A percentile compares a stretch with the other conserved stretches of the same genome.
Conservation (phyloP, 2,329 filamentous ascomycete genomes). For the Neonectria coccinea region DNA sequence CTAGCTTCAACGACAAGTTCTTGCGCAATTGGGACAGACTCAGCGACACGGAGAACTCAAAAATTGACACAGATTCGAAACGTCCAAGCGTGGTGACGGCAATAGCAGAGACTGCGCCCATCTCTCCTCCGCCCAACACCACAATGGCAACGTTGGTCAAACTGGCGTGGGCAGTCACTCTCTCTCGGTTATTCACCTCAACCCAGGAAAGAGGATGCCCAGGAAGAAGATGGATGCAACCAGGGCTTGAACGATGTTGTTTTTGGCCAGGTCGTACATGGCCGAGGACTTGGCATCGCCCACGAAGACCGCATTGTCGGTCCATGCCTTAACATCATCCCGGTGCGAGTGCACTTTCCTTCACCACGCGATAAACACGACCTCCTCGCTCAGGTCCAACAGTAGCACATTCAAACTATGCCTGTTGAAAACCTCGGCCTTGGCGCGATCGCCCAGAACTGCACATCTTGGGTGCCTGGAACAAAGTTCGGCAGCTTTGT, state of each 20-base stretch:
- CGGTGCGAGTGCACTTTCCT: constrained; percentile 8
- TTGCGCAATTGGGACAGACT: not conserved
- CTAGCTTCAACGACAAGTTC: constrained; percentile 2
- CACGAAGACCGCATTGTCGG: constrained; percentile 16
- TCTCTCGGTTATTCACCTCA: constrained; percentile 1
- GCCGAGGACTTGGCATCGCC: constrained; percentile 12
- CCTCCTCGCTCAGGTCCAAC: constrained; percentile 12
- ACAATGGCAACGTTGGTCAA: constrained; percentile 17
- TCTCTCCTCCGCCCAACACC: constrained; percentile 5
- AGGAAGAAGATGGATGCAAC: constrained; percentile 8
- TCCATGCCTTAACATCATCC: constrained; percentile 16
- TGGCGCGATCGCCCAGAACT: constrained; percentile 7
- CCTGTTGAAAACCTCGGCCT: constrained; percentile 8
- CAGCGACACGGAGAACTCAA: not conserved
- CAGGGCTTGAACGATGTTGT: constrained; percentile 11
- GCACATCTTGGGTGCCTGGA: constrained; percentile 8
- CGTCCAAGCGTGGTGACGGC: constrained; percentile 2
- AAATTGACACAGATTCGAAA: not conserved
- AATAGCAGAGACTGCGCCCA: constrained; percentile 6
- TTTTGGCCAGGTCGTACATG: constrained; percentile 14
- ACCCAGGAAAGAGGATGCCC: constrained; percentile 4
- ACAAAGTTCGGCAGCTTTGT: constrained; percentile 12
- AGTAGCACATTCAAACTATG: constrained; percentile 18
- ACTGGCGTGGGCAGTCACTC: not conserved
- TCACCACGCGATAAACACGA: not conserved